Percentiles rank a stretch among this genome's conserved stretches.
Conservation (phyloP, 768 basidiomycete genomes). For the Lentinula guzmanii region DNA sequence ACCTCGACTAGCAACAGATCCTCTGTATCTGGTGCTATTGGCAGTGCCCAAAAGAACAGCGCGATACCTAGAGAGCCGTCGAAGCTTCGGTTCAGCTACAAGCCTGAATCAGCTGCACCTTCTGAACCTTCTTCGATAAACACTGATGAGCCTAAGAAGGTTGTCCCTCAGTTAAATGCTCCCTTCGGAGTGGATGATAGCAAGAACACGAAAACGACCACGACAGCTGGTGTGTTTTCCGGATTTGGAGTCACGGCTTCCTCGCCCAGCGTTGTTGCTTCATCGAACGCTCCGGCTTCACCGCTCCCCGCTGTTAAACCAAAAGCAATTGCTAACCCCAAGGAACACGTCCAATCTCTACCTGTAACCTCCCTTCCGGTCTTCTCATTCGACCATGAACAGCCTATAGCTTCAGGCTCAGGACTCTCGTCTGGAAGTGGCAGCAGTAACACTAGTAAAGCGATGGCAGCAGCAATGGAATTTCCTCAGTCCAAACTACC, state of each 20-base stretch:
- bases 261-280: not conserved
- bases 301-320: constrained; percentile 12
- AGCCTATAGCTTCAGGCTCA: constrained; percentile 13
- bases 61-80: constrained; percentile 70
- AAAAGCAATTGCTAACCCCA: constrained; percentile 15
- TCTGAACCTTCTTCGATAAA: not conserved
- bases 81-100: constrained; percentile 69
- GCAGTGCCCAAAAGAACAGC: constrained; percentile 37
- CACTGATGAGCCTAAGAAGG: not conserved
- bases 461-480: constrained; percentile 26
- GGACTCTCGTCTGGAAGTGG: constrained; percentile 19
- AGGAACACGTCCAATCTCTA: constrained; percentile 23
- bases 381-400: constrained; percentile 28
- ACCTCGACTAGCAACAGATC: not conserved
- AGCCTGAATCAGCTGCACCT: constrained; percentile 32
- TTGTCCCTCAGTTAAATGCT: no score
- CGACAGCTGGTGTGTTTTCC: constrained; percentile 10
- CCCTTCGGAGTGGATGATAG: no score
- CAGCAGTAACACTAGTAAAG: constrained; percentile 20
- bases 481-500: constrained; percentile 41
- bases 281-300: constrained; percentile 16
- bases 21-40: constrained; percentile 14
- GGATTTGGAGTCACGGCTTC: not conserved
- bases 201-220: not conserved
- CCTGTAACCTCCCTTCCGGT: constrained; percentile 25